Conservation (phyloP, 176 grass and related monocot genomes). For the Bolboschoenus planiculmis region DNA sequence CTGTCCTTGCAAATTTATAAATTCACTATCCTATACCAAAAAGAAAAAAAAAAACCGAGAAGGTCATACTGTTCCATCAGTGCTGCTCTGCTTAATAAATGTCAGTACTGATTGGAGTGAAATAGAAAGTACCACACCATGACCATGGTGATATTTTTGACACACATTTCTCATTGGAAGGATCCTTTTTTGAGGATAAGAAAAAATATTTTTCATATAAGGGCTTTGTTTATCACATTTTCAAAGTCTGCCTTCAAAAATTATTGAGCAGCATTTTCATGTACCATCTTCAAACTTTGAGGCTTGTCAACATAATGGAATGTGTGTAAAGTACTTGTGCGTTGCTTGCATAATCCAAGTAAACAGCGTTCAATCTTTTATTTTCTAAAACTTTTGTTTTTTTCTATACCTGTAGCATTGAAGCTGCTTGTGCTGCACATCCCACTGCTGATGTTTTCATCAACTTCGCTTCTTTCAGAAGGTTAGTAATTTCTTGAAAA, state of each 20-base stretch:
- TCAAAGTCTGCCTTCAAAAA: not conserved
- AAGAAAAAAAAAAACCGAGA: not conserved
- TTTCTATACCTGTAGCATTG: conserved; percentile 52
- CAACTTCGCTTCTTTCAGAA: conserved; percentile 94
- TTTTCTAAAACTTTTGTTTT: not conserved
- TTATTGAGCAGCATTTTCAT: not conserved
- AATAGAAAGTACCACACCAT: not conserved
- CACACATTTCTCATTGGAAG: not conserved
- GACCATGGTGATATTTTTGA: not conserved
- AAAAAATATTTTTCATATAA: not conserved
- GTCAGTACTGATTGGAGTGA: not conserved
- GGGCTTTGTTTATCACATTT: not conserved
- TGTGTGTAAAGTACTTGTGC: not conserved
- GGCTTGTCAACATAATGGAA: not conserved
- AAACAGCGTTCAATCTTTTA: not conserved
- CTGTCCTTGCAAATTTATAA: not conserved
- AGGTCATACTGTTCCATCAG: not conserved
- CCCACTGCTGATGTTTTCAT: conserved; percentile 98
- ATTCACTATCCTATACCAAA: not conserved
- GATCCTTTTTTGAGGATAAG: not conserved
- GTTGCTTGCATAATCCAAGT: not conserved
- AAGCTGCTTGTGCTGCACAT: conserved; percentile 83
- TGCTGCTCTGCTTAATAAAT: not conserved
- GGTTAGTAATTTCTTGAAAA: conserved; percentile 37
- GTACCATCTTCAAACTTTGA: not conserved